Evolutionary conservation across 352 stramenopile species (phyloP).

Genomic region (Globisporangium nodosum): DNA sequence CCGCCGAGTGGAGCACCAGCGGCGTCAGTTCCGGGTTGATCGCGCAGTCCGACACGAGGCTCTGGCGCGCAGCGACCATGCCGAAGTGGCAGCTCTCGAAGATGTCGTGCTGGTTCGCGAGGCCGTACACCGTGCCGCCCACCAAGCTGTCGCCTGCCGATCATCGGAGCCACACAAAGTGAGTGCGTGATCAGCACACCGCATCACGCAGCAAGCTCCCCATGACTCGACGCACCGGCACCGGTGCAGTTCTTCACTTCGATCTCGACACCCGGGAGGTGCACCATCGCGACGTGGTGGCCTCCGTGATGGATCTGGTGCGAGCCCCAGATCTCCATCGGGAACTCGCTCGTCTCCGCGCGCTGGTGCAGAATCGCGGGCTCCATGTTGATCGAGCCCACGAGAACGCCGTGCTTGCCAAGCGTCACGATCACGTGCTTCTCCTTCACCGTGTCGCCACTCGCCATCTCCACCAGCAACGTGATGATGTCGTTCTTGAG

Average conservation of each 20-base stretch:
- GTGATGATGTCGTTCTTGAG: slow-evolving; percentile 71
- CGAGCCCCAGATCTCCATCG: slow-evolving; percentile 47
- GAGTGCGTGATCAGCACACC: too few species aligned
- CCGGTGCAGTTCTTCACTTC: slow-evolving; percentile 67
- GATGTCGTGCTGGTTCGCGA: slow-evolving; percentile 55
- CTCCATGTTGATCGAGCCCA: slow-evolving; percentile 57
- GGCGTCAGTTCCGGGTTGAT: slow-evolving; percentile 52
- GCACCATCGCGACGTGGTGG: slow-evolving; percentile 47
- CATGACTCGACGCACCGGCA: slow-evolving; percentile 30
- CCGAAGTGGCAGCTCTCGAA: slow-evolving; percentile 65
- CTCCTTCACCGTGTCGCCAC: slow-evolving; percentile 29
- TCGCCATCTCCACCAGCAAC: slow-evolving; percentile 59
- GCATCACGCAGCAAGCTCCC: slow-evolving; percentile 4
- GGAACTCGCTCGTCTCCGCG: slow-evolving; percentile 27
- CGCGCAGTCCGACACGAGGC: slow-evolving; percentile 53
- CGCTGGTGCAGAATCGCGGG: slow-evolving; percentile 20
- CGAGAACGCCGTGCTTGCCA: slow-evolving; percentile 66
- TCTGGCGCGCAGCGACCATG: slow-evolving; percentile 69
- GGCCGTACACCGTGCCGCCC: slow-evolving; percentile 68
- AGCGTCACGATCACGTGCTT: slow-evolving; percentile 80
- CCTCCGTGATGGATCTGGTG: slow-evolving; percentile 42
- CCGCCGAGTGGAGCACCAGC: slow-evolving; percentile 19
- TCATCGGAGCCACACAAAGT: slow-evolving; percentile 1
- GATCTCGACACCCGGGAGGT: slow-evolving; percentile 54
- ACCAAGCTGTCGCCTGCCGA: slow-evolving; percentile 63